Evolutionary conservation across 495 filamentous ascomycete species (phyloP).

Genomic region (Penicillium bialowiezense): DNA sequence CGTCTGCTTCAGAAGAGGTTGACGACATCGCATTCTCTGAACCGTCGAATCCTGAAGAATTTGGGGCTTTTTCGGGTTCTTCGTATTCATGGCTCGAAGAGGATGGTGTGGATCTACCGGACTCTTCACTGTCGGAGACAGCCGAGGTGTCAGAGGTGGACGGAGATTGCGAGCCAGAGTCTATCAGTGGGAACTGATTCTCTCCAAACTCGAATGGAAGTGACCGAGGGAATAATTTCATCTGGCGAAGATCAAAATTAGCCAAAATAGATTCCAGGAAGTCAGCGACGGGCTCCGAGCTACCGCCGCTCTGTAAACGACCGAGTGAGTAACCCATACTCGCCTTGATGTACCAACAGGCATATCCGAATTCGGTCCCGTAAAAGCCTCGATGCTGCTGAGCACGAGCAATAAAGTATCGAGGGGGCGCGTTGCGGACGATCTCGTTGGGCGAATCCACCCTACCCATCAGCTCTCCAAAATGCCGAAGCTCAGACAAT

Average conservation of each 20-base stretch:
- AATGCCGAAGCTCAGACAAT: neutral
- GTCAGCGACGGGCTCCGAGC: neutral
- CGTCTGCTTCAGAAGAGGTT: too few relatives aligned
- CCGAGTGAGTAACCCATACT: neutral
- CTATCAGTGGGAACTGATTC: neutral
- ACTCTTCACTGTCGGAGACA: neutral
- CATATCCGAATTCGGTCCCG: neutral
- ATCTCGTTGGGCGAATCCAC: neutral
- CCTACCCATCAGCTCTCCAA: neutral
- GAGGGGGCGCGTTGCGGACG: neutral
- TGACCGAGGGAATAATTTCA: neutral
- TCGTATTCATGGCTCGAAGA: too few relatives aligned
- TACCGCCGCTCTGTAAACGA: neutral
- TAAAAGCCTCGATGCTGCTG: neutral
- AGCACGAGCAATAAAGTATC: neutral
- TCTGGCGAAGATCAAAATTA: neutral
- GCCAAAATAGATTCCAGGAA: neutral
- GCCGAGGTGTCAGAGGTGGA: neutral
- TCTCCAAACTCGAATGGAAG: neutral
- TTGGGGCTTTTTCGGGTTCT: too few relatives aligned
- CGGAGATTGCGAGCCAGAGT: neutral
- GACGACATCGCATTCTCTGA: too few relatives aligned
- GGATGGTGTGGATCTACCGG: too few relatives aligned
- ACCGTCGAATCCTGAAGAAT: too few relatives aligned
- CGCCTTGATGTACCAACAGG: conserved; percentile 1